Evolutionary conservation across 2,329 filamentous ascomycete species (phyloP).

Genomic region (Blumeriella jaapii): DNA sequence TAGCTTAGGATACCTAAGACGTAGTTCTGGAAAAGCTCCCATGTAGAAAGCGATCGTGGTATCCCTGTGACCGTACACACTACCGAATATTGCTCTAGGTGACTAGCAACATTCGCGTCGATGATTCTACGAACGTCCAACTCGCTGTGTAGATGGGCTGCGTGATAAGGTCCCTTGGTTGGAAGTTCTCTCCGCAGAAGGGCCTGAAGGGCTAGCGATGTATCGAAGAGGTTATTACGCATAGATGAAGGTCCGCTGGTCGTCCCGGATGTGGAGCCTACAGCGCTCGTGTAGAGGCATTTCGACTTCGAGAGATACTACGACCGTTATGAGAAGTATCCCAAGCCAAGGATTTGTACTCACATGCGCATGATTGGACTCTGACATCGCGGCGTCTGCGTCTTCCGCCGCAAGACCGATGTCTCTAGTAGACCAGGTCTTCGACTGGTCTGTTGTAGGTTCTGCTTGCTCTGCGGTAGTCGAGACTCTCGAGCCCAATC

Average conservation of each 20-base stretch:
- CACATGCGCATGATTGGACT: slow-evolving; percentile 12
- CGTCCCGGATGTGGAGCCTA: slow-evolving; percentile 12
- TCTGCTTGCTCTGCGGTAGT: slow-evolving; percentile 22
- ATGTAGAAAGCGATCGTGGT: slow-evolving; percentile 4
- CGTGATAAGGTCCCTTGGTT: slow-evolving; percentile 24
- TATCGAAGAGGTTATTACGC: slow-evolving; percentile 10
- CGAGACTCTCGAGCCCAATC: slow-evolving; percentile 21
- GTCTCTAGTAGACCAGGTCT: slow-evolving; percentile 17
- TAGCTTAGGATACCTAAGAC: slow-evolving; percentile 13
- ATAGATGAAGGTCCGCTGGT: slow-evolving; percentile 16
- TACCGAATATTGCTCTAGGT: slow-evolving; percentile 6
- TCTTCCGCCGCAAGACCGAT: slow-evolving; percentile 10
- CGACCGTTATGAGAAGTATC: not conserved
- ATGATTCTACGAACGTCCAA: slow-evolving; percentile 18
- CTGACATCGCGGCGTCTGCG: slow-evolving; percentile 12
- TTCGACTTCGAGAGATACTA: not conserved
- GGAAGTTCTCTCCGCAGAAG: slow-evolving; percentile 13
- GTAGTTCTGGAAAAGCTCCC: slow-evolving; percentile 13
- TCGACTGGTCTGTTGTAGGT: slow-evolving; percentile 4
- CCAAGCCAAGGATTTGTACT: not conserved
- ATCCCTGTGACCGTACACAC: slow-evolving; percentile 5
- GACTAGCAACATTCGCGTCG: slow-evolving; percentile 11
- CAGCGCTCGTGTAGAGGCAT: slow-evolving; percentile 14
- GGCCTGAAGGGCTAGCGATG: slow-evolving; percentile 7
- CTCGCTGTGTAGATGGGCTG: slow-evolving; percentile 22